Percentiles rank a stretch among this genome's conserved stretches.
phyloP scores from a whole-genome alignment of 2,329 filamentous ascomycete species.

The Clonostachys sp. region DNA sequence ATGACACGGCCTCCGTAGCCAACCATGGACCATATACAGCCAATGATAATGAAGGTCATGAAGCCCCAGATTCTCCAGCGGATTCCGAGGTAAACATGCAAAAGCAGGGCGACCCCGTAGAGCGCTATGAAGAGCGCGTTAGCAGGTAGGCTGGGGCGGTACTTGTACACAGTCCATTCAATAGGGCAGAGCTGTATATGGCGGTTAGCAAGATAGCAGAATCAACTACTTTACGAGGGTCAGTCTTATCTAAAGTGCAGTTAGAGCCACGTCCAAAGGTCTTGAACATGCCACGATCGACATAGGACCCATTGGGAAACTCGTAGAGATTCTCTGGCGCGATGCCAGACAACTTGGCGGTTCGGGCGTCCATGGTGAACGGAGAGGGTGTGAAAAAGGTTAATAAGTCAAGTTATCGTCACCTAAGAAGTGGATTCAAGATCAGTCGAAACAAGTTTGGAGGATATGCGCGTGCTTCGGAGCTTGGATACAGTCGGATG shows the following conservation, averaged over 20 bases:
- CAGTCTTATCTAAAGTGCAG: slow-evolving; percentile 34
- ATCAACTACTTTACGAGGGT: not conserved
- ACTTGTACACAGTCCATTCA: slow-evolving; percentile 32
- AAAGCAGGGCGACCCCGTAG: slow-evolving; percentile 34
- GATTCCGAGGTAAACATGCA: slow-evolving; percentile 29
- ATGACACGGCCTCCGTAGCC: slow-evolving; percentile 30
- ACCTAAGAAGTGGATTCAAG: too few relatives aligned
- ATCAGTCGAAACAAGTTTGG: too few relatives aligned
- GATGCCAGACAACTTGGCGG: too few relatives aligned
- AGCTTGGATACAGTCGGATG: too few relatives aligned
- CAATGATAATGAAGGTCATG: slow-evolving; percentile 35
- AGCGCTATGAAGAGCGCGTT: slow-evolving; percentile 31
- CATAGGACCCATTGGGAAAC: too few relatives aligned
- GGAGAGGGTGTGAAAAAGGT: too few relatives aligned
- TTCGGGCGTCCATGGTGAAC: too few relatives aligned
- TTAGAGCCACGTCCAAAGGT: slow-evolving; percentile 39
- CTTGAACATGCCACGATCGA: too few relatives aligned
- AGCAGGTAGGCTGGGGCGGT: slow-evolving; percentile 31
- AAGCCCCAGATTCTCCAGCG: slow-evolving; percentile 31
- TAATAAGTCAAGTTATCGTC: too few relatives aligned
- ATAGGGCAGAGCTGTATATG: slow-evolving; percentile 7
- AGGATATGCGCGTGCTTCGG: too few relatives aligned
- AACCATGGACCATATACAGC: not conserved
- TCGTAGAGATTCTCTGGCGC: too few relatives aligned
- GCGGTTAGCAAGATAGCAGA: too few relatives aligned